phyloP scores from a whole-genome alignment of 139 green algal species.

The Chlamydomonas asymmetrica region DNA sequence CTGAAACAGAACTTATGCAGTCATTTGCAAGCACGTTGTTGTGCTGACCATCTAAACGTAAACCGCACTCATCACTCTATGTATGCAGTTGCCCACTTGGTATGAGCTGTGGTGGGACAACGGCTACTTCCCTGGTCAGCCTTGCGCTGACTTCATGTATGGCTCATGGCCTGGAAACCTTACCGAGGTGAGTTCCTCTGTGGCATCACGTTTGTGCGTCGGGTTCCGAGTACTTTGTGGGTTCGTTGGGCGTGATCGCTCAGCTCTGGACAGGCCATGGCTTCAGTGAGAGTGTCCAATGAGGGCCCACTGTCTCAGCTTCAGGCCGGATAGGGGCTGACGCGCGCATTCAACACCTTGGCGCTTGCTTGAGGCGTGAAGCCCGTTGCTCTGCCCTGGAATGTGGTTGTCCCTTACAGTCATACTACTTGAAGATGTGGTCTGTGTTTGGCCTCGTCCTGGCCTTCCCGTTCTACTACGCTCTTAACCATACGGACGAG shows the following conservation, averaged over 20 bases:
- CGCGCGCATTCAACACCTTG: no score
- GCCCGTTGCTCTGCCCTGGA: no score
- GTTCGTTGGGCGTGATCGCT: no score
- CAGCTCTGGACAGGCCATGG: no score
- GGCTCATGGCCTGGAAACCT: constrained; percentile 38
- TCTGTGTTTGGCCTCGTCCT: constrained; percentile 20
- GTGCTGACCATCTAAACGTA: no score
- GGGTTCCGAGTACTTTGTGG: no score
- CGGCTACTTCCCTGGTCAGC: constrained; percentile 54
- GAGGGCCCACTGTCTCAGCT: no score
- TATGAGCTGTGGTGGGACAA: constrained; percentile 69
- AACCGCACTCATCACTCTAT: constrained; percentile 4
- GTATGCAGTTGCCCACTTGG: constrained; percentile 47
- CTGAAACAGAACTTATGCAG: not conserved
- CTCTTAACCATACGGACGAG: constrained; percentile 15
- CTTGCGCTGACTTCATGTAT: constrained; percentile 40
- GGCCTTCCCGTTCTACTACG: constrained; percentile 30
- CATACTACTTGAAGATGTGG: constrained; percentile 21
- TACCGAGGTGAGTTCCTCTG: constrained; percentile 29
- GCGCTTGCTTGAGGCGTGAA: no score
- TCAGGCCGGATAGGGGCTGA: no score
- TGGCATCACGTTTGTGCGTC: not conserved
- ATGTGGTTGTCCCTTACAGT: no score
- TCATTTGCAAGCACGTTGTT: no score
- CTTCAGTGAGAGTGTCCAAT: no score